Evolutionary conservation across 2,329 filamentous ascomycete genomes (phyloP).

Genomic region (Trichophyton mentagrophytes): DNA sequence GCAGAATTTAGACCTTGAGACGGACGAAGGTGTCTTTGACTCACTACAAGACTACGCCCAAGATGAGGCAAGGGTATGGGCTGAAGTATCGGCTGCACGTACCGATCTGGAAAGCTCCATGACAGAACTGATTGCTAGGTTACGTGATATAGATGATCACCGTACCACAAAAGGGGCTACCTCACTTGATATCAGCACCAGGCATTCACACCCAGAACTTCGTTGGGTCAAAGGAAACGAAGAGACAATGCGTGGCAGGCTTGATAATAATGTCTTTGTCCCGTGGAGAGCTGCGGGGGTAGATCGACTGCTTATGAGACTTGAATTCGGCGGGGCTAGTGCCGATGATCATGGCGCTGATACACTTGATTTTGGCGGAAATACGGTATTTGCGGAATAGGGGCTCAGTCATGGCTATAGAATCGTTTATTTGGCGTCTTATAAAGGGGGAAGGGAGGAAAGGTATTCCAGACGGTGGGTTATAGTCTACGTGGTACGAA

Average conservation of each 20-base stretch:
- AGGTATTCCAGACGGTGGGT: not conserved
- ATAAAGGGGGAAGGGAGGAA: not conserved
- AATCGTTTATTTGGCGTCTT: not conserved
- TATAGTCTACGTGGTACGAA: too few relatives aligned
- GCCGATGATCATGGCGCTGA: slow-evolving; percentile 1
- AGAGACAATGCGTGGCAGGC: slow-evolving; percentile 20
- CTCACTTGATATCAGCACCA: slow-evolving; percentile 22
- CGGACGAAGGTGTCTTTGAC: slow-evolving; percentile 69
- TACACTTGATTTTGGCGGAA: slow-evolving; percentile 2
- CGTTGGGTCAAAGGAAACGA: slow-evolving; percentile 21
- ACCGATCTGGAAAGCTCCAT: slow-evolving; percentile 54
- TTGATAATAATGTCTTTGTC: slow-evolving; percentile 41
- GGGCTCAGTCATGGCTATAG: not conserved
- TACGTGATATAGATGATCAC: slow-evolving; percentile 49
- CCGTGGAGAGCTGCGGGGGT: slow-evolving; percentile 65
- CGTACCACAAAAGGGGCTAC: slow-evolving; percentile 32
- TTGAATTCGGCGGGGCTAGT: slow-evolving; percentile 47
- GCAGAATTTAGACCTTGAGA: slow-evolving; percentile 64
- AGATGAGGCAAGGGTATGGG: slow-evolving; percentile 57
- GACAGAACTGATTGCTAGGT: slow-evolving; percentile 44
- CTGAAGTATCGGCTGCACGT: slow-evolving; percentile 52
- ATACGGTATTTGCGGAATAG: slow-evolving; percentile 2
- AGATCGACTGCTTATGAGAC: slow-evolving; percentile 78
- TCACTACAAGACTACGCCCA: slow-evolving; percentile 56
- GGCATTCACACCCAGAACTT: slow-evolving; percentile 12